Evolutionary conservation across 164 flowering plant species (phyloP), one percentile per base, ranked within the genome.

Genomic region (Vitis rotundifolia): DNA sequence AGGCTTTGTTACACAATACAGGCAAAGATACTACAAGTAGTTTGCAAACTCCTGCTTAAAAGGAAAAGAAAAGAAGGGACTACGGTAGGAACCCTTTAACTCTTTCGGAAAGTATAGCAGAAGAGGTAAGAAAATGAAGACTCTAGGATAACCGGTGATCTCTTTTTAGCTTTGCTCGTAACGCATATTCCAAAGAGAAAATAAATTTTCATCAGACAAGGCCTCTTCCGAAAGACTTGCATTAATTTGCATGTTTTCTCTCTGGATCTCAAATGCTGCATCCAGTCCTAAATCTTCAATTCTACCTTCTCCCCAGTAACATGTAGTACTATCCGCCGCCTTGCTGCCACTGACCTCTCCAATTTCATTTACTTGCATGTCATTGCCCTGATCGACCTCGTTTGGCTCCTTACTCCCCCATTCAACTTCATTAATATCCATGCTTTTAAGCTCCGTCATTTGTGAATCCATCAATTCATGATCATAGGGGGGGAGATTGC

Each of bases 171-270:
- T 54, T 56, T 22, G 19, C 51, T 73, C 70, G 60, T 66, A 77
- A 9, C 26, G 65, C 72, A 73, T 10, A 66, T 75, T 79, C 83
- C 84, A 80, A 44, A 77, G 31, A 8, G 81, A 75, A 67, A 70
- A 59, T 48, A 54, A 31, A n/a, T 12, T 66, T 61, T 70, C 68
- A 16, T 64, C 64, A 18, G 49, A 22, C 16, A 57, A 44, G 53
- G 29, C 54, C 9, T 68, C 70, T 54, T 75, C 55, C 0, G 11
- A 44, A 12, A 72, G 59, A 18, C 47, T 28, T 4, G 18, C 63
- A 61, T 61, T 66, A 11, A 66, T 18, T 56, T 61, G 71, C 67
- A 61, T 22, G 58, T n/a, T 59, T n/a, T 52, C 65, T 49, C 68
- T 63, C n/a, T 12, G 59, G 2, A 47, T n/a, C 16, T 49, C 68